Percentiles rank a stretch among this genome's conserved stretches.
Evolutionary conservation across 768 basidiomycete genomes (phyloP).

Genomic region (Pleurotus eryngii): DNA sequence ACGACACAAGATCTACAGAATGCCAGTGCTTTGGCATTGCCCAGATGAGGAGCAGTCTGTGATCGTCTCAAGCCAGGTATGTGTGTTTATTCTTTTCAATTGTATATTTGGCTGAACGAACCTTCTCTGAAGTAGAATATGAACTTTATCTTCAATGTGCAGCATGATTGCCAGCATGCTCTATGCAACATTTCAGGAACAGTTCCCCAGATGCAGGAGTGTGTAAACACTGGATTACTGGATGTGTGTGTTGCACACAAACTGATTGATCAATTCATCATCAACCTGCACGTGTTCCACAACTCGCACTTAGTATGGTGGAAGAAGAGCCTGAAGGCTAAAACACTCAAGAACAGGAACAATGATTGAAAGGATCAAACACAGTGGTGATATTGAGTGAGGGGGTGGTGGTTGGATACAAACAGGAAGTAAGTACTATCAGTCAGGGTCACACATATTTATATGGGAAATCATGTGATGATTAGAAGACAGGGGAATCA

Average conservation of each 20-base stretch:
- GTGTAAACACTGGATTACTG: slow-evolving; percentile 6
- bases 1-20: slow-evolving; percentile 11
- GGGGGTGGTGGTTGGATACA: no score
- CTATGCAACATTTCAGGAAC: slow-evolving; percentile 13
- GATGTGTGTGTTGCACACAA: slow-evolving; percentile 16
- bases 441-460: no score
- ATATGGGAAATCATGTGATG: no score
- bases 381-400: no score
- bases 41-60: neutral
- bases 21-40: slow-evolving; percentile 12
- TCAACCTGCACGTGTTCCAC: slow-evolving; percentile 25
- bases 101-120: neutral
- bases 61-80: neutral
- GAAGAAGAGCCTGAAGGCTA: no score
- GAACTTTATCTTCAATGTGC: slow-evolving; percentile 13
- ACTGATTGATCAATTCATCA: slow-evolving; percentile 16
- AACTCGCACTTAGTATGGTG: slow-evolving; percentile 17
- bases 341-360: no score
- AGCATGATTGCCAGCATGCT: slow-evolving; percentile 16
- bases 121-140: slow-evolving; percentile 1
- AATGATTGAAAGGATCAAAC: no score
- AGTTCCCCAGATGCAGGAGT: slow-evolving; percentile 12
- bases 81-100: neutral
- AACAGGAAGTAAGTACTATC: no score
- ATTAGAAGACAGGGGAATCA: no score